Percentiles rank a stretch among this genome's conserved stretches.
Evolutionary conservation across 352 stramenopile species (phyloP).

Genomic region (Phytophthora lateralis): DNA sequence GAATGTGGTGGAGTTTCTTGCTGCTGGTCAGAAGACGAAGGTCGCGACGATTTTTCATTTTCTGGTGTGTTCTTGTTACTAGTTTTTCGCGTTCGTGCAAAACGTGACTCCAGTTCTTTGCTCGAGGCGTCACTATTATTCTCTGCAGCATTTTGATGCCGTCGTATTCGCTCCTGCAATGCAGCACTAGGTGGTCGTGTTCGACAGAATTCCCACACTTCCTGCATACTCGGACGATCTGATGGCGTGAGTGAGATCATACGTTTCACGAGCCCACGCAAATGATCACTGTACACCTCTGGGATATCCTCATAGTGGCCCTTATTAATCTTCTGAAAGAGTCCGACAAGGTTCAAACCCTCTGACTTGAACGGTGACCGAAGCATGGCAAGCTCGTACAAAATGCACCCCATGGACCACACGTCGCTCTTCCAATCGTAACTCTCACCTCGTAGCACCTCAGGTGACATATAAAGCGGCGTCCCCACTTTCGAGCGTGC

Average conservation of each 20-base stretch:
- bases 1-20: slow-evolving; percentile 35
- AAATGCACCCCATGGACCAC: slow-evolving; percentile 94
- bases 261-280: slow-evolving; percentile 57
- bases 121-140: slow-evolving; percentile 23
- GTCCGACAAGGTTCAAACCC: slow-evolving; percentile 87
- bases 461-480: slow-evolving; percentile 95
- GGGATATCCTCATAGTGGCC: slow-evolving; percentile 74
- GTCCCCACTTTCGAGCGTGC: slow-evolving; percentile 93
- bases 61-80: slow-evolving; percentile 26
- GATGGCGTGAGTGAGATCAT: slow-evolving; percentile 76
- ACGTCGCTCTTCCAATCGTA: slow-evolving; percentile 97
- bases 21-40: slow-evolving; percentile 31
- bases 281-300: slow-evolving; percentile 66
- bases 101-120: slow-evolving; percentile 10
- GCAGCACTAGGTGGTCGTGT: slow-evolving; percentile 40
- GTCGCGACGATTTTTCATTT: slow-evolving; percentile 14
- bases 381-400: slow-evolving; percentile 96
- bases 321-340: slow-evolving; percentile 94
- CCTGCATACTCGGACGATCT: slow-evolving; percentile 63
- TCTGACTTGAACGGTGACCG: slow-evolving; percentile 94
- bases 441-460: slow-evolving; percentile 91
- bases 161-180: slow-evolving; percentile 34
- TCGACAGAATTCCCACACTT: slow-evolving; percentile 68
- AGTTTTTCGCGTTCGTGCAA: slow-evolving; percentile 12
- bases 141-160: slow-evolving; percentile 19